These are phyloP conservation scores for Pythium apleroticum DNA, from an alignment of 352 stramenopile genomes.

Conservation along the genomic window DNA sequence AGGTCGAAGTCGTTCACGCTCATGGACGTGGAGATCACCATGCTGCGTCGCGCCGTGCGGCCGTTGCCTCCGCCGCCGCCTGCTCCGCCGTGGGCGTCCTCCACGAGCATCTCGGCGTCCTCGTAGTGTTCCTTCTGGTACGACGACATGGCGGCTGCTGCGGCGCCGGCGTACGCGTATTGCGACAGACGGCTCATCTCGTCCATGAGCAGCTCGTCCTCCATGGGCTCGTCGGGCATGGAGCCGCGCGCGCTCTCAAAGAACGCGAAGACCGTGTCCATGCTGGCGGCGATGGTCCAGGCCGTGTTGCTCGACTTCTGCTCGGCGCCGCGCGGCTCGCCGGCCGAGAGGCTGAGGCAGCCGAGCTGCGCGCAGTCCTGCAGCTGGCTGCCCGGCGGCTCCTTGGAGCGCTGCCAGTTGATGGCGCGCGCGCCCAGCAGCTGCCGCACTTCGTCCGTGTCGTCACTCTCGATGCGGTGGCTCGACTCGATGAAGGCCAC, in stretches of 20 bases:
- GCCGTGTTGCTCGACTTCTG: constrained; percentile 80
- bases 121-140: constrained; percentile 67
- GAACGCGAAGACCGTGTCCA: constrained; percentile 85
- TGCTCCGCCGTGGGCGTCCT: constrained; percentile 31
- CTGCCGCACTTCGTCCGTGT: constrained; percentile 64
- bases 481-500: constrained; percentile 85
- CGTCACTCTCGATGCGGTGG: constrained; percentile 62
- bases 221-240: constrained; percentile 69
- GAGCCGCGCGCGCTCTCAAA: constrained; percentile 79
- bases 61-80: constrained; percentile 24
- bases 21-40: constrained; percentile 84
- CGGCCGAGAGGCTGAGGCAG: constrained; percentile 74
- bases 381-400: constrained; percentile 64
- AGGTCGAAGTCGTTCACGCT: constrained; percentile 88
- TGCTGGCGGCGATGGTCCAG: constrained; percentile 81
- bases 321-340: constrained; percentile 59
- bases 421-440: constrained; percentile 72
- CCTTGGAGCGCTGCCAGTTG: constrained; percentile 80
- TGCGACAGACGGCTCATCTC: constrained; percentile 76
- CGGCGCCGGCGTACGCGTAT: constrained; percentile 65
- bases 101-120: constrained; percentile 64
- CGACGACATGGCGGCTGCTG: constrained; percentile 40
- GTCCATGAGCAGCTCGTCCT: constrained; percentile 70
- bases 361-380: constrained; percentile 70
- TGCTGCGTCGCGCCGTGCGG: constrained; percentile 57